A percentile compares a stretch with the other conserved stretches of the same genome.
These are phyloP conservation scores for Caloboletus firmus DNA, from an alignment of 1,284 basidiomycete genomes.

Conservation along the genomic window DNA sequence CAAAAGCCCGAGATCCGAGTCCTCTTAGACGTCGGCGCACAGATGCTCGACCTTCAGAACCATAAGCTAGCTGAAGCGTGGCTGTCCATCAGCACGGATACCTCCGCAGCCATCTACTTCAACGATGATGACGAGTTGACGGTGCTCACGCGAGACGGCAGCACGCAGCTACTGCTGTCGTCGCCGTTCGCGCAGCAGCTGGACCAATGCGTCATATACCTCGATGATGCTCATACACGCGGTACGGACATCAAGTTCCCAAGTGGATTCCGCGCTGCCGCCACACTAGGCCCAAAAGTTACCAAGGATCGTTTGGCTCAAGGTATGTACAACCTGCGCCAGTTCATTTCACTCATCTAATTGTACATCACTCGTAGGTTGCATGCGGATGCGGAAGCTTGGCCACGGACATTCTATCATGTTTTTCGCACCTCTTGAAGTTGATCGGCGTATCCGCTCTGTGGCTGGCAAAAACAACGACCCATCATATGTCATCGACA, in stretches of 20 bases:
- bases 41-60: slow-evolving; percentile 56
- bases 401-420: slow-evolving; percentile 47
- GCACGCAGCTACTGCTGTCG: slow-evolving; percentile 38
- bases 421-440: slow-evolving; percentile 48
- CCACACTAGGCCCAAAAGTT: slow-evolving; percentile 52
- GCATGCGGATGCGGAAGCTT: slow-evolving; percentile 50
- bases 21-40: slow-evolving; percentile 57
- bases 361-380: slow-evolving; percentile 36
- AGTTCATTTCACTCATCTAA: background rate
- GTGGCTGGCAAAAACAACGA: slow-evolving; percentile 9
- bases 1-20: slow-evolving; percentile 43
- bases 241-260: slow-evolving; percentile 59
- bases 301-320: slow-evolving; percentile 54
- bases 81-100: slow-evolving; percentile 35
- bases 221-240: slow-evolving; percentile 57
- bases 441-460: slow-evolving; percentile 41
- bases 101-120: slow-evolving; percentile 49
- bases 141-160: slow-evolving; percentile 42
- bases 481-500: too few relatives aligned
- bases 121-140: slow-evolving; percentile 42
- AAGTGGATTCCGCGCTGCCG: slow-evolving; percentile 42
- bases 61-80: slow-evolving; percentile 39
- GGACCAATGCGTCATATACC: slow-evolving; percentile 48
- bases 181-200: slow-evolving; percentile 46
- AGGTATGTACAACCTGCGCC: slow-evolving; percentile 38